A percentile compares a stretch with the other conserved stretches of the same genome.
These are phyloP conservation scores for Lactifluus rugatus DNA, from an alignment of 768 basidiomycete species.

Conservation along the genomic window DNA sequence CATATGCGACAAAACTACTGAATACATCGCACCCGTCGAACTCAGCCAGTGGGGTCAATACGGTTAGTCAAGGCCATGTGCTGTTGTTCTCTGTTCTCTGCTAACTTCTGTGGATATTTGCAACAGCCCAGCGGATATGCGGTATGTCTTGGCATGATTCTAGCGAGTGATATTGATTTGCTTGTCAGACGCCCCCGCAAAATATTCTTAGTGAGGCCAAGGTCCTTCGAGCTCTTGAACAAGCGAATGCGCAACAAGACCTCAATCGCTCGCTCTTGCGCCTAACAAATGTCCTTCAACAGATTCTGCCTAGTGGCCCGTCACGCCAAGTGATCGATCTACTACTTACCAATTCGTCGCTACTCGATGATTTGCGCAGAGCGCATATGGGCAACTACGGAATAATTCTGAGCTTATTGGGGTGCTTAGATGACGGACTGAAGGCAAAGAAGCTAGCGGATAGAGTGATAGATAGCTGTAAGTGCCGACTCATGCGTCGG, in stretches of 20 bases:
- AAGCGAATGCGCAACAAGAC: slow-evolving; percentile 73
- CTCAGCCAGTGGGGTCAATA: slow-evolving; percentile 35
- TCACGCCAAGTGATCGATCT: slow-evolving; percentile 78
- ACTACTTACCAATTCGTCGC: slow-evolving; percentile 64
- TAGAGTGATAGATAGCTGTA: slow-evolving; percentile 72
- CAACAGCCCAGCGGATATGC: slow-evolving; percentile 21
- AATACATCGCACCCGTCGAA: slow-evolving; percentile 17
- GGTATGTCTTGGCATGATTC: not conserved
- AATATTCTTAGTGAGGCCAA: slow-evolving; percentile 44
- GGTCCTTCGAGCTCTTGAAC: slow-evolving; percentile 56
- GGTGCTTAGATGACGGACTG: slow-evolving; percentile 82
- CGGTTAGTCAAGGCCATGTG: slow-evolving; percentile 30
- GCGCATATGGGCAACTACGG: slow-evolving; percentile 91
- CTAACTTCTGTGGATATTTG: not conserved
- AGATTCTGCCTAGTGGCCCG: slow-evolving; percentile 54
- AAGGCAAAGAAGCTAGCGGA: slow-evolving; percentile 87
- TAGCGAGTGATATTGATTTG: not conserved
- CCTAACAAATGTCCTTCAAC: slow-evolving; percentile 75
- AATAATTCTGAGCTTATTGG: slow-evolving; percentile 81
- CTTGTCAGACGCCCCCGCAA: slow-evolving; percentile 10
- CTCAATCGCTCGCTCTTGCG: slow-evolving; percentile 62
- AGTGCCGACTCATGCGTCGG: slow-evolving; percentile 6
- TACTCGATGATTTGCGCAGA: slow-evolving; percentile 81
- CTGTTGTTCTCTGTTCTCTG: not conserved
- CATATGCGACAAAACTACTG: slow-evolving; percentile 45